Base-by-base conservation (phyloP, 331 rosid species). In the Acacia pycnantha region DNA sequence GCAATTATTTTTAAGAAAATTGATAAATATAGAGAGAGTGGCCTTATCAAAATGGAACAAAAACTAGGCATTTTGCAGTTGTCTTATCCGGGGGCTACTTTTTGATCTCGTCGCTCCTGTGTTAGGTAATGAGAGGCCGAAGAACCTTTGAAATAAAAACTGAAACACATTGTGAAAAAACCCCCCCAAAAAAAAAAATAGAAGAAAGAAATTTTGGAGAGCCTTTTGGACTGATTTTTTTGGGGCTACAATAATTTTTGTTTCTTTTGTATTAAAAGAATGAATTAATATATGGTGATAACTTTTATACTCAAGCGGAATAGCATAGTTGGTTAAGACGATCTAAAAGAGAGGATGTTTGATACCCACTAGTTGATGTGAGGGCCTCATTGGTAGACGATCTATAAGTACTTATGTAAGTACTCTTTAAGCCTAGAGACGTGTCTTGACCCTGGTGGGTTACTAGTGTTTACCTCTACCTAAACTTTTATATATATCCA, bases 1-100 rank as follows among this genome's bases (percentile, higher is more conserved):
- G 62, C 26, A n/a, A 56, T 56, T 5, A 2, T n/a, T 56, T 22
- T n/a, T 48, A 70, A 64, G 11, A 58, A 24, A 65, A 11, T 11
- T 9, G 31, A 37, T 68, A 16, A 43, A n/a, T n/a, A 35, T 37
- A n/a, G 48, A 46, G 48, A 22, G 16, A 79, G 84, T 71, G 84
- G 77, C 61, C 12, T 73, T 47, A 77, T 62, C 27, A 70, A 75
- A 77, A 47, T 56, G 61, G 61, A 53, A 21, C 2, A 53, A 53
- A 53, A 53, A 53, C 61, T 8, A 21, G 11, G 61, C 2, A 10
- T 78, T 47, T 78, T 47, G 76, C 48, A 31, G 77, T 74, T 26
- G 26, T 46, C 68, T 81, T 66, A 56, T 76, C 58, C 33, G 13
- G 4, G 51, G 74, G 18, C 31, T 1, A 19, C 74, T 18, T 40